Conservation (phyloP, 2,329 filamentous ascomycete genomes). For the Penicillium sp. region DNA sequence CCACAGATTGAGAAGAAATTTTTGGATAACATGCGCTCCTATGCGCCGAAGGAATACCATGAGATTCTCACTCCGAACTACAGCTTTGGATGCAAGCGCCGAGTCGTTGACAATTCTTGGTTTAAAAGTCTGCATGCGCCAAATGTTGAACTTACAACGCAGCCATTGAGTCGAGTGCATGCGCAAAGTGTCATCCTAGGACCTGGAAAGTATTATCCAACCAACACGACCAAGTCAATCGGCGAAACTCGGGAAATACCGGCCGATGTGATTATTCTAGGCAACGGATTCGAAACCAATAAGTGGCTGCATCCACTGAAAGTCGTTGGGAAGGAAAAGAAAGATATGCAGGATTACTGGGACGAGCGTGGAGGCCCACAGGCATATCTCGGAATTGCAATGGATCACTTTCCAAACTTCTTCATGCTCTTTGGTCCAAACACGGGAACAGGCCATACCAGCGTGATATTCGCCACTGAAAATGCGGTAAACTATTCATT, state of each 20-base stretch:
- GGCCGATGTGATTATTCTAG: conserved; percentile 62
- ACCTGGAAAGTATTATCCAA: conserved; percentile 50
- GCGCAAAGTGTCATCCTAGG: conserved; percentile 54
- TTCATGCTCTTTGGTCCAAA: conserved; percentile 67
- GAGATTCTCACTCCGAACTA: conserved; percentile 64
- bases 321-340: conserved; percentile 53
- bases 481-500: conserved; percentile 63
- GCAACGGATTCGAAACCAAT: conserved; percentile 62
- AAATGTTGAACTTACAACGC: conserved; percentile 57
- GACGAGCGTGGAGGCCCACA: conserved; percentile 59
- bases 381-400: conserved; percentile 60
- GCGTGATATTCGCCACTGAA: conserved; percentile 61
- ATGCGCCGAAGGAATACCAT: conserved; percentile 61
- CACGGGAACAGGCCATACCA: conserved; percentile 62
- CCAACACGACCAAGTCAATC: conserved; percentile 24
- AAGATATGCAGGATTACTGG: conserved; percentile 59
- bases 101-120: conserved; percentile 61
- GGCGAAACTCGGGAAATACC: conserved; percentile 46
- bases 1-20: conserved; percentile 45
- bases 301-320: conserved; percentile 56
- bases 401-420: conserved; percentile 66
- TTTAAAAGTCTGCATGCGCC: conserved; percentile 53
- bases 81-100: conserved; percentile 63
- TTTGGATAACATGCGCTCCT: conserved; percentile 49
- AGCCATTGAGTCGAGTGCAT: conserved; percentile 51